These are phyloP conservation scores for Hericium alpestre DNA, from an alignment of 768 basidiomycete genomes.

Conservation along the genomic window DNA sequence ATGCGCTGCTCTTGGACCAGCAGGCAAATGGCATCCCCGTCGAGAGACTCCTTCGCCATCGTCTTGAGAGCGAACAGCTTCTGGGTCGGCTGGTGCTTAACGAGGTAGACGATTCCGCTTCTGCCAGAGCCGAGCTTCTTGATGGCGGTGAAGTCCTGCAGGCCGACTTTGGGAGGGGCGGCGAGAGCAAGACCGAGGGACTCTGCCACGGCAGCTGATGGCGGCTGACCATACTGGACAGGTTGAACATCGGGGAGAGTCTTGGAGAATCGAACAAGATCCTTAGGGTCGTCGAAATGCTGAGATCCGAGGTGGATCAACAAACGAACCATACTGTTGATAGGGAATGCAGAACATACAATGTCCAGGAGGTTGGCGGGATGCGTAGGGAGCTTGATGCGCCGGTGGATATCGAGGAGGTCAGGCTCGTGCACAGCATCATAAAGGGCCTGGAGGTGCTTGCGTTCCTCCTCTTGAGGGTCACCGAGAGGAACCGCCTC, in stretches of 20 bases:
- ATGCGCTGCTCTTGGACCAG: slow-evolving; percentile 2
- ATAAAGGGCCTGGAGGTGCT: background rate
- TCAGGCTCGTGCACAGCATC: background rate
- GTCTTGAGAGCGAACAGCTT: background rate
- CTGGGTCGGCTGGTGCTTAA: background rate
- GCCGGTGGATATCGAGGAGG: background rate
- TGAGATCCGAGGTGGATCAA: background rate
- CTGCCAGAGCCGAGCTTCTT: slow-evolving; percentile 1
- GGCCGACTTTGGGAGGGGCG: background rate
- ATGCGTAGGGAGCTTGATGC: background rate
- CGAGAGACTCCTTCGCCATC: slow-evolving; percentile 1
- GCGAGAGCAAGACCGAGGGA: no score
- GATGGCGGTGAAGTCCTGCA: background rate
- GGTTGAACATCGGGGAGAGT: background rate
- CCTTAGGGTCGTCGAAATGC: background rate
- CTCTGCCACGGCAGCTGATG: no score
- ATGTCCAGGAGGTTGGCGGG: background rate
- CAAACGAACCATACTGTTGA: background rate
- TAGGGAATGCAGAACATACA: background rate
- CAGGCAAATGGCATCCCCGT: background rate
- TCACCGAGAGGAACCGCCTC: background rate
- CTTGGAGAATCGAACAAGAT: slow-evolving; percentile 1
- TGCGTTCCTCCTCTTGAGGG: background rate
- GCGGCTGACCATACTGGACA: background rate
- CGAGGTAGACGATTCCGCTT: background rate